Percentiles rank a stretch among this genome's conserved stretches.
phyloP scores from a whole-genome alignment of 2,329 filamentous ascomycete species.

The Volutella citrinella region DNA sequence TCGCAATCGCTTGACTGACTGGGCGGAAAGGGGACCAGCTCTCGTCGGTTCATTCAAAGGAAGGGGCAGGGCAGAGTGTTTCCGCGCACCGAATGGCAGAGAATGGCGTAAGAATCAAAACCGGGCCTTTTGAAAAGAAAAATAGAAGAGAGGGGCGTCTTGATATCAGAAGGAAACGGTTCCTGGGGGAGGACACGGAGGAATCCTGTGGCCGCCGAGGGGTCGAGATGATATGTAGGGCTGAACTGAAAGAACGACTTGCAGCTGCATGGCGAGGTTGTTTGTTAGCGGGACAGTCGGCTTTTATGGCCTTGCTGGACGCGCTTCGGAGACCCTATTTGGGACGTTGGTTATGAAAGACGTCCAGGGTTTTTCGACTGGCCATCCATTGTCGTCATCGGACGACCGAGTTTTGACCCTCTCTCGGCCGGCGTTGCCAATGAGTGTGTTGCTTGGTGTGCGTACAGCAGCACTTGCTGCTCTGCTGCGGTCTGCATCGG shows the following conservation, averaged over 20 bases:
- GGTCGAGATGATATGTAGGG: conserved; percentile 16
- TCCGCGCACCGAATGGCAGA: no score
- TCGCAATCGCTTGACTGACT: no score
- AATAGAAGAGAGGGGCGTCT: neutral
- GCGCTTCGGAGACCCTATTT: conserved; percentile 7
- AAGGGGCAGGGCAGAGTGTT: no score
- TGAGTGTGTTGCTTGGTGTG: conserved; percentile 8
- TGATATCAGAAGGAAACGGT: neutral
- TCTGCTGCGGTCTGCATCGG: conserved; percentile 1
- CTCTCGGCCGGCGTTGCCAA: conserved; percentile 20
- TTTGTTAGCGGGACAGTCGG: conserved; percentile 18
- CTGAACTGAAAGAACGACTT: conserved; percentile 17
- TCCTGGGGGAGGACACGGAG: no score
- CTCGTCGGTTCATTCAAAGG: no score
- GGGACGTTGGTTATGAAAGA: conserved; percentile 6
- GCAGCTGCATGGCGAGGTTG: conserved; percentile 10
- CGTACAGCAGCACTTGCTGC: neutral
- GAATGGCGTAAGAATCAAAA: no score
- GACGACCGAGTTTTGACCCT: conserved; percentile 6
- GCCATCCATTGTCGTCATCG: conserved; percentile 10
- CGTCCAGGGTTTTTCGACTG: conserved; percentile 7
- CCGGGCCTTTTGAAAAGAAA: neutral
- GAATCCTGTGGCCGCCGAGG: neutral
- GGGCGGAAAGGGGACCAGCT: no score
- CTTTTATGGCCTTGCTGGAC: conserved; percentile 17